phyloP scores from a whole-genome alignment of 495 filamentous ascomycete genomes.

The Cladorrhinum samala region DNA sequence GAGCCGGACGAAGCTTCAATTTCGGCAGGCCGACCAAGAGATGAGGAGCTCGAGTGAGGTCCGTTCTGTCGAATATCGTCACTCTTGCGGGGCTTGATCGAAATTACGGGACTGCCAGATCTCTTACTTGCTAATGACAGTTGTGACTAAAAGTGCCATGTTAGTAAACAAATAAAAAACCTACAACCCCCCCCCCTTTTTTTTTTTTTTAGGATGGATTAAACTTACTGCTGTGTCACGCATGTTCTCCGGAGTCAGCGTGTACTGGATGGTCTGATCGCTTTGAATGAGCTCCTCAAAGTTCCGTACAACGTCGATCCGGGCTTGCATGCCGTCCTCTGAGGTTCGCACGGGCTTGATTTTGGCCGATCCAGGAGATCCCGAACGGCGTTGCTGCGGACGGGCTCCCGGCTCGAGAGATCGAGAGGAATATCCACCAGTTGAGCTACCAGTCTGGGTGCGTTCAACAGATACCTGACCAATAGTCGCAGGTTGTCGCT shows the following conservation, averaged over 20 bases:
- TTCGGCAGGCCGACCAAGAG: constrained; percentile 23
- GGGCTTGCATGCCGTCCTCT: constrained; percentile 37
- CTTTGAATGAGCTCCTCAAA: constrained; percentile 89
- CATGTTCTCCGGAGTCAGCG: constrained; percentile 83
- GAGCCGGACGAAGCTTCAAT: constrained; percentile 34
- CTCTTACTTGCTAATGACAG: constrained; percentile 27
- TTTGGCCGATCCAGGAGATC: constrained; percentile 37
- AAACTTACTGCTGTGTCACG: constrained; percentile 72
- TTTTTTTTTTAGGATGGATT: too few relatives aligned
- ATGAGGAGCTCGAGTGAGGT: constrained; percentile 38
- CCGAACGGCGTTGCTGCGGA: constrained; percentile 29
- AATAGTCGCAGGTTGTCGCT: constrained; percentile 26
- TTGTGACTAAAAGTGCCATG: constrained; percentile 5
- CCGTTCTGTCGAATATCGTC: constrained; percentile 32
- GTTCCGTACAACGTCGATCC: constrained; percentile 37
- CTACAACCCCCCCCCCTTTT: too few relatives aligned
- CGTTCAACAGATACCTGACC: constrained; percentile 29
- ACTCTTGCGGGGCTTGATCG: constrained; percentile 34
- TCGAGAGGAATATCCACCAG: constrained; percentile 8
- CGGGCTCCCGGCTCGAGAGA: constrained; percentile 11
- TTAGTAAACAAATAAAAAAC: constrained; percentile 27
- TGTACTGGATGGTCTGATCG: constrained; percentile 88
- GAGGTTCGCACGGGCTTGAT: constrained; percentile 44
- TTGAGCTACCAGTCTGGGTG: constrained; percentile 16
- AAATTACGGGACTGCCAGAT: constrained; percentile 30